These are phyloP conservation scores for Podila clonocystis DNA, from an alignment of 192 early-diverging fungal genomes.

Conservation along the genomic window DNA sequence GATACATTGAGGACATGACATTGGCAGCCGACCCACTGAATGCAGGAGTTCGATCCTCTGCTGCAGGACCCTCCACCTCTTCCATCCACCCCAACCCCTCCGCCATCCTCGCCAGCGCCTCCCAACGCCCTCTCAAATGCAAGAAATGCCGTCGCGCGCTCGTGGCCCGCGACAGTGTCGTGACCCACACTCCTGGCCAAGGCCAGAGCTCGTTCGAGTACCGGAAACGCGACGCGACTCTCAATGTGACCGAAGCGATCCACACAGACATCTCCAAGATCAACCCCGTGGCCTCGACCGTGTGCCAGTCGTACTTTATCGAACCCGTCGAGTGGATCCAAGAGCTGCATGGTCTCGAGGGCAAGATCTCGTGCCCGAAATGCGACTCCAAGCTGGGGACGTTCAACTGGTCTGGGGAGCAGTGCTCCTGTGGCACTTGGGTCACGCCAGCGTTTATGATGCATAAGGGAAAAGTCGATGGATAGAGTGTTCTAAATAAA, in stretches of 20 bases:
- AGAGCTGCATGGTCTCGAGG: conserved; percentile 69
- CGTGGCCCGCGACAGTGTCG: conserved; percentile 68
- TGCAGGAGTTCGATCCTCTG: conserved; percentile 6
- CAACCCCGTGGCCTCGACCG: conserved; percentile 22
- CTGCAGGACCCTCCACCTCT: conserved; percentile 14
- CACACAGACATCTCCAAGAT: conserved; percentile 25
- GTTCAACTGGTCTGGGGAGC: conserved; percentile 82
- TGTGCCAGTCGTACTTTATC: conserved; percentile 82
- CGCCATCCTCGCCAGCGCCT: neutral
- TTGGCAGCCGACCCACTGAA: conserved; percentile 62
- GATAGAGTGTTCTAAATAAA: conserved; percentile 14
- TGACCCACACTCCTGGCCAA: conserved; percentile 73
- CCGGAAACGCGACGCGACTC: conserved; percentile 69
- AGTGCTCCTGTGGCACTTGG: conserved; percentile 87
- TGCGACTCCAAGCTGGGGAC: conserved; percentile 82
- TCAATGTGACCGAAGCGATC: conserved; percentile 49
- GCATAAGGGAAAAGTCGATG: conserved; percentile 80
- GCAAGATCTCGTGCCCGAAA: conserved; percentile 81
- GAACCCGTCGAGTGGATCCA: conserved; percentile 89
- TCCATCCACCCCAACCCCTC: conserved; percentile 5
- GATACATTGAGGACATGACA: conserved; percentile 65
- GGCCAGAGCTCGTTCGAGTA: conserved; percentile 80
- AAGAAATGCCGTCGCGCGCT: conserved; percentile 63
- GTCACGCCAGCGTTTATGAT: conserved; percentile 83
- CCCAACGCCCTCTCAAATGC: conserved; percentile 29